phyloP scores from a whole-genome alignment of 345 rosid genomes.

The Chamaenerion angustifolium region DNA sequence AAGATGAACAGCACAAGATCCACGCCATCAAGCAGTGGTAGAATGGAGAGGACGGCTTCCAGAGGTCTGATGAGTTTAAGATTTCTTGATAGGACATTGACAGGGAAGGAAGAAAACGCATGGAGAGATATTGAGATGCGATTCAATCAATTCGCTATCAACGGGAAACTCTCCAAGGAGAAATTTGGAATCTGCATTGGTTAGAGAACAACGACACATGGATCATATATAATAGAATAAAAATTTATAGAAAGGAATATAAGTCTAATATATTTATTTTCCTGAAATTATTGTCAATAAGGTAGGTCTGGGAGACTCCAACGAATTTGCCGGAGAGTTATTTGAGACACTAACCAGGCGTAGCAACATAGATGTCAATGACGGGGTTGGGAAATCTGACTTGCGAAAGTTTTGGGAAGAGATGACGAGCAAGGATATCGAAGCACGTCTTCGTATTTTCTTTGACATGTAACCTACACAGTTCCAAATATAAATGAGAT shows the following conservation, averaged over 20 bases:
- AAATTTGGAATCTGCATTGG: constrained; percentile 76
- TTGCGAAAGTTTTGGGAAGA: constrained; percentile 74
- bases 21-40: no score
- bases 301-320: constrained; percentile 88
- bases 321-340: constrained; percentile 65
- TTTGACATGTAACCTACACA: constrained; percentile 69
- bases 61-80: constrained; percentile 69
- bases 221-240: no score
- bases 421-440: constrained; percentile 65
- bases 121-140: constrained; percentile 69
- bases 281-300: no score
- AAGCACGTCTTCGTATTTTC: constrained; percentile 78
- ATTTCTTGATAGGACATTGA: constrained; percentile 63
- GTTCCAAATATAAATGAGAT: not conserved
- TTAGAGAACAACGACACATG: no score
- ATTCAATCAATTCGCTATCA: constrained; percentile 45
- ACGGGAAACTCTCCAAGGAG: constrained; percentile 39
- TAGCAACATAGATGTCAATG: constrained; percentile 21
- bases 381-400: constrained; percentile 49
- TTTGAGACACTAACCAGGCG: constrained; percentile 68
- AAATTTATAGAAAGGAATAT: no score
- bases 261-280: no score
- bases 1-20: no score
- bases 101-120: constrained; percentile 67
- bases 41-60: constrained; percentile 47